Base-by-base conservation (phyloP, 371 early-diverging fungal genomes). In the Mucor sp. region DNA sequence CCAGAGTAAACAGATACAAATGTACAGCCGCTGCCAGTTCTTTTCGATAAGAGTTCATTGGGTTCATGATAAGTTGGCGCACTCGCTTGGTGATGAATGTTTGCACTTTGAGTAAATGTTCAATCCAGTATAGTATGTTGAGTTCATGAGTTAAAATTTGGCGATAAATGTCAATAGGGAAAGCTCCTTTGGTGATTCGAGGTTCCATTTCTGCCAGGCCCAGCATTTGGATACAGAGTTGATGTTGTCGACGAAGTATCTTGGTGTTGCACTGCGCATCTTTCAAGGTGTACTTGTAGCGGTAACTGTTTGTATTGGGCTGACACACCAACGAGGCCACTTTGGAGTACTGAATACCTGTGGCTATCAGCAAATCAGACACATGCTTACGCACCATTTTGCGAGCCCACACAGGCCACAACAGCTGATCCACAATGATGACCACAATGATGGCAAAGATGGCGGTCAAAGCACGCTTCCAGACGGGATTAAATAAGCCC, bases 401-500 rank as follows among this genome's bases (percentile, higher is more conserved):
- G 8, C 79, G 69, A 8, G 82, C 82, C 79, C 79, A 79, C 6
- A 77, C 73, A 0, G 82, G 82, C 79, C 79, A 82, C 0, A 77
- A 12, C 0, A 79, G 17, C 25, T 77, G 75, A 47, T 77, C 75
- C 5, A 82, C 44, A 2, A 74, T 19, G 57, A 82, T 72, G 2
- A 79, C 76, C 3, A 77, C 73, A 4, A 82, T 12, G n/a, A 79
- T 75, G 6, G 82, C 79, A 39, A 77, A 37, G 8, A 76, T 69
- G 15, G 79, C 68, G 0, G 82, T 82, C 0, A 82, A 8, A 0
- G 77, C 74, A 11, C 82, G 71, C 28, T 79, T 77, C 79, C 77
- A 79, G 1, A 74, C 68, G 1, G 79, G 75, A 0, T 63, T 72
- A 60, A 82, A 75, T 2, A 72, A 30, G 7, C 23, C 28, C 55